Evolutionary conservation across 1,284 basidiomycete genomes (phyloP).

Genomic region (Mycena citricolor): DNA sequence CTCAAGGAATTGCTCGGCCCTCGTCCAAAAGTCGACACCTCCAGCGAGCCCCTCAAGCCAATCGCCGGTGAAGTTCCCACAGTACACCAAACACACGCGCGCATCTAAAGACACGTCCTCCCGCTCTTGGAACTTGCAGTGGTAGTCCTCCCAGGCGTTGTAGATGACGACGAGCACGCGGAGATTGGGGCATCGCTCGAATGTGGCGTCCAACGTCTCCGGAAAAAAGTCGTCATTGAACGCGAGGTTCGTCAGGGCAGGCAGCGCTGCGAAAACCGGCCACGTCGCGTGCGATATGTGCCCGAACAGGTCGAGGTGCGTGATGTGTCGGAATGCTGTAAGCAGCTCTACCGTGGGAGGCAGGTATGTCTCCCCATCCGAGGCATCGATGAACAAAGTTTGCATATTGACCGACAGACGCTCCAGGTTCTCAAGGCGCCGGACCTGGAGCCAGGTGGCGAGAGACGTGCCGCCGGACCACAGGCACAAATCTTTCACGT

Average conservation of each 20-base stretch:
- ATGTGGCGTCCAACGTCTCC: slow-evolving; percentile 7
- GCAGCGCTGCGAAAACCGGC: slow-evolving; percentile 6
- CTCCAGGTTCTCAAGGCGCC: background rate
- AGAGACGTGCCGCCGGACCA: slow-evolving; percentile 4
- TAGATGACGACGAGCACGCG: slow-evolving; percentile 13
- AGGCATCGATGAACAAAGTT: slow-evolving; percentile 10
- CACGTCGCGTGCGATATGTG: slow-evolving; percentile 12
- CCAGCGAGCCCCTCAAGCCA: slow-evolving; percentile 6
- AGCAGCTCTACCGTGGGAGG: slow-evolving; percentile 8
- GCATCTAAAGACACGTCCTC: no score
- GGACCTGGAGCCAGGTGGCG: slow-evolving; percentile 2
- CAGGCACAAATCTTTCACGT: slow-evolving; percentile 10
- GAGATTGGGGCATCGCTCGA: slow-evolving; percentile 9
- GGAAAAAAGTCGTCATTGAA: slow-evolving; percentile 15
- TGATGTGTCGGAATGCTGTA: slow-evolving; percentile 7
- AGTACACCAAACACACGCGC: slow-evolving; percentile 10
- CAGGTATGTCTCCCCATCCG: no score
- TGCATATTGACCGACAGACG: slow-evolving; percentile 5
- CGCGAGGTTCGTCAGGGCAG: slow-evolving; percentile 15
- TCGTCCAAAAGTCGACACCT: slow-evolving; percentile 10
- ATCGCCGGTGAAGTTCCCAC: slow-evolving; percentile 4
- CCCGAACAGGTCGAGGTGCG: slow-evolving; percentile 13
- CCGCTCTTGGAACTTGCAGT: no score
- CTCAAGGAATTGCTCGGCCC: slow-evolving; percentile 12
- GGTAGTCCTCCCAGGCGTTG: slow-evolving; percentile 8